A percentile compares a stretch with the other conserved stretches of the same genome.
Evolutionary conservation across 352 stramenopile genomes (phyloP).

Genomic region (Globisporangium perplexum): DNA sequence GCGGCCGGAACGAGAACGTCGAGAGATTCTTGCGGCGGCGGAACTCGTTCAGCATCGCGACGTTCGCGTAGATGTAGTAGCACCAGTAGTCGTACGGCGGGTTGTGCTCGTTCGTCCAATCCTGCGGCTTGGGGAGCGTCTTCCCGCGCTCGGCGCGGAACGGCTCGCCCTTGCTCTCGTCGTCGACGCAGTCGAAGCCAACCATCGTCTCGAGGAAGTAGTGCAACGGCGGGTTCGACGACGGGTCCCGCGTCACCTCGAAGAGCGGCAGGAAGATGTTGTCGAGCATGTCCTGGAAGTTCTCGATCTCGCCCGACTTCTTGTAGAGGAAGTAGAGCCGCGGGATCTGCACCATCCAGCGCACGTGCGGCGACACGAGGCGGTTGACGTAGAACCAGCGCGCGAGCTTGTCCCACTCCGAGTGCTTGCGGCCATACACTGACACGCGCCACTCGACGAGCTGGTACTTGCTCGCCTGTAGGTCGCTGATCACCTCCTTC

Average conservation of each 20-base stretch:
- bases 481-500: slow-evolving; percentile 89
- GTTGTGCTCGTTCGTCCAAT: slow-evolving; percentile 89
- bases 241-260: slow-evolving; percentile 95
- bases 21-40: slow-evolving; percentile 80
- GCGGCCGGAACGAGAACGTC: slow-evolving; percentile 97
- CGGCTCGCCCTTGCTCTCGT: slow-evolving; percentile 94
- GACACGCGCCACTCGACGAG: slow-evolving; percentile 94
- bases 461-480: slow-evolving; percentile 92
- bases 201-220: slow-evolving; percentile 94
- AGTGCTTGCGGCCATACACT: slow-evolving; percentile 90
- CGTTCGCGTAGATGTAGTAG: slow-evolving; percentile 98
- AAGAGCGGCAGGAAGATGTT: slow-evolving; percentile 98
- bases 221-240: slow-evolving; percentile 88
- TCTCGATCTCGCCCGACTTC: slow-evolving; percentile 85
- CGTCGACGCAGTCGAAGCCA: slow-evolving; percentile 98
- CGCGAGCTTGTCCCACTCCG: slow-evolving; percentile 96
- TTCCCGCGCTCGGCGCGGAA: slow-evolving; percentile 78
- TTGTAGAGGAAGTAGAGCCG: slow-evolving; percentile 97
- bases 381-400: slow-evolving; percentile 95
- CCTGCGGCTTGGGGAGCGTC: slow-evolving; percentile 61
- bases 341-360: slow-evolving; percentile 98
- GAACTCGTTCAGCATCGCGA: slow-evolving; percentile 95
- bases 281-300: slow-evolving; percentile 97
- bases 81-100: slow-evolving; percentile 94
- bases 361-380: slow-evolving; percentile 90